Evolutionary conservation across 164 flowering plant genomes (phyloP).

Genomic region (Magnolia changhungtana): DNA sequence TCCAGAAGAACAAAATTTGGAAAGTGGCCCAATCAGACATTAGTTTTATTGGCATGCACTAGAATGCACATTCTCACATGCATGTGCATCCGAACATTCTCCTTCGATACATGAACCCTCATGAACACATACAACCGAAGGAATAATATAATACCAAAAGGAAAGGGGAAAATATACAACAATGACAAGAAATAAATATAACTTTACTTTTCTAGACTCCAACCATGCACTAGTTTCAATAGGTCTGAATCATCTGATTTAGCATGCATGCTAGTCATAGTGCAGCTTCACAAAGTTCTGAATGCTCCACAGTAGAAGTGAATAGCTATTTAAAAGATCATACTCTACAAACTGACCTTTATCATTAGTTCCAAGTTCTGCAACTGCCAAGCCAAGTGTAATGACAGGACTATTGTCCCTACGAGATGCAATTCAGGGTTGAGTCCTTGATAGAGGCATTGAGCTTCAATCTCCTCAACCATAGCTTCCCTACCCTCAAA

Average conservation of each 20-base stretch:
- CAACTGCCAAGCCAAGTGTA: not conserved
- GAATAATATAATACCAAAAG: not conserved
- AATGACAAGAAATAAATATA: not conserved
- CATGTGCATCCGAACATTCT: no score
- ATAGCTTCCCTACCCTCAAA: not conserved
- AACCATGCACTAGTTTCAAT: not conserved
- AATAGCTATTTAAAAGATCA: not conserved
- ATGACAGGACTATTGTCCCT: not conserved
- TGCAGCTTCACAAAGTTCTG: not conserved
- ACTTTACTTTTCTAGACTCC: not conserved
- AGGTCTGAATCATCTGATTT: not conserved
- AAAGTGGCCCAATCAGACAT: no score
- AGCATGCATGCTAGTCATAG: not conserved
- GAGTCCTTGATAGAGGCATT: not conserved
- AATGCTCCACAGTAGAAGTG: not conserved
- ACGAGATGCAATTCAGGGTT: not conserved
- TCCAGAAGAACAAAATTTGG: no score
- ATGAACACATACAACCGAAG: no score
- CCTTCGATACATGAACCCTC: no score
- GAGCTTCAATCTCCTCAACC: not conserved
- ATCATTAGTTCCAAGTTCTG: not conserved
- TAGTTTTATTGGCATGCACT: no score
- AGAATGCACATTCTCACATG: no score
- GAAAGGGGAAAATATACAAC: not conserved
- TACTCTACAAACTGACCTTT: not conserved